Conservation (phyloP, 2,329 filamentous ascomycete genomes). For the Paraconiothyrium brasiliense region DNA sequence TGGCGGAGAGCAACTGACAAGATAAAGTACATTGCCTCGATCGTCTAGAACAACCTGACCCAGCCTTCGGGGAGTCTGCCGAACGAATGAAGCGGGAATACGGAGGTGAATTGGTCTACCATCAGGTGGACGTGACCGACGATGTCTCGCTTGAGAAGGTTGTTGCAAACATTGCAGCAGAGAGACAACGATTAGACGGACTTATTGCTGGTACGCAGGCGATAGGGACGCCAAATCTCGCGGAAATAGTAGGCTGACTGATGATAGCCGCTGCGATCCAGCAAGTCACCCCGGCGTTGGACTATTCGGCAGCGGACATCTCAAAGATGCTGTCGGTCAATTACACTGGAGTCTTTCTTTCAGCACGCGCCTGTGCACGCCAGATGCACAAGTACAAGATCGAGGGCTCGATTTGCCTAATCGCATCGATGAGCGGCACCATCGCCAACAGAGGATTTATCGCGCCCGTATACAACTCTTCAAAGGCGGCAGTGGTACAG, state of each 20-base stretch:
- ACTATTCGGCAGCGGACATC: constrained; percentile 71
- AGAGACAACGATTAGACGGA: constrained; percentile 78
- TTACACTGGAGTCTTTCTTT: constrained; percentile 68
- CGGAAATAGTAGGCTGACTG: constrained; percentile 5
- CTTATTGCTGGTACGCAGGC: constrained; percentile 65
- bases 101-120: constrained; percentile 73
- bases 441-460: constrained; percentile 69
- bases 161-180: constrained; percentile 72
- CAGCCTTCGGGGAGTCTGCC: constrained; percentile 70
- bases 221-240: too few relatives aligned
- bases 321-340: constrained; percentile 68
- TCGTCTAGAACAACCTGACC: constrained; percentile 62
- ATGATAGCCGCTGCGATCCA: constrained; percentile 72
- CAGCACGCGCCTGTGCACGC: constrained; percentile 66
- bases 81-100: constrained; percentile 68
- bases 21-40: constrained; percentile 70
- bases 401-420: constrained; percentile 67
- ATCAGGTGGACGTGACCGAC: constrained; percentile 80
- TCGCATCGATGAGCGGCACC: constrained; percentile 69
- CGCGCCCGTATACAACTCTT: constrained; percentile 76
- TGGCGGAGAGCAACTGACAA: background rate
- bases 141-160: constrained; percentile 71
- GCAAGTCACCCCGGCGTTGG: constrained; percentile 80
- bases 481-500: constrained; percentile 77
- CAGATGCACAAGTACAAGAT: constrained; percentile 67